Conservation (phyloP, 1,284 basidiomycete genomes). For the Ganoderma resinaceum region DNA sequence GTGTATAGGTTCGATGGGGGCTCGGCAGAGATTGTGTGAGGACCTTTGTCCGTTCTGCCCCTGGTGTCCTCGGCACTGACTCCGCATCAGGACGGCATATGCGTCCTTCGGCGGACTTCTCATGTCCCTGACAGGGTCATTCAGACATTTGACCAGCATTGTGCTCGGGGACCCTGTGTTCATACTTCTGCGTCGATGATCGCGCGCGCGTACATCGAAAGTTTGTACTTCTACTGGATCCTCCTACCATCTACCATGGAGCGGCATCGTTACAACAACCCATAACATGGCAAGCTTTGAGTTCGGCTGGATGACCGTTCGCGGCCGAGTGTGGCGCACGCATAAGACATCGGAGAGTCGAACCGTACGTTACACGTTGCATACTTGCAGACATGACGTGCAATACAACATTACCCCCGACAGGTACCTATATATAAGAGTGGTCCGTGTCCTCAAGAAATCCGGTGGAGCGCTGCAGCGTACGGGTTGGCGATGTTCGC, state of each 20-base stretch:
- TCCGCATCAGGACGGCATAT: conserved; percentile 81
- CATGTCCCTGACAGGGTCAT: conserved; percentile 93
- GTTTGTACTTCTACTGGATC: conserved; percentile 1
- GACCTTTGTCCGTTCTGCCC: conserved; percentile 26
- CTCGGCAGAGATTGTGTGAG: conserved; percentile 82
- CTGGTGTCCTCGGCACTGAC: conserved; percentile 11
- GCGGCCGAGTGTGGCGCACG: not conserved
- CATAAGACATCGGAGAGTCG: too few species aligned
- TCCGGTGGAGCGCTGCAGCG: not conserved
- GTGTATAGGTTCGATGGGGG: conserved; percentile 97
- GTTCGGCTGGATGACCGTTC: not conserved
- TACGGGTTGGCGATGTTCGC: not conserved
- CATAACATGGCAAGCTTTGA: not conserved
- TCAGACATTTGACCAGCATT: conserved; percentile 91
- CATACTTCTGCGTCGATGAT: conserved; percentile 84
- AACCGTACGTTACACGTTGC: not conserved
- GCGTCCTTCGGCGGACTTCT: conserved; percentile 97
- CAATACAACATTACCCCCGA: not conserved
- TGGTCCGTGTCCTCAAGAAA: not conserved
- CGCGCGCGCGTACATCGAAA: not conserved
- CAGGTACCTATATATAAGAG: not conserved
- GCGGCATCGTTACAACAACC: not conserved
- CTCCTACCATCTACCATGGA: too few species aligned
- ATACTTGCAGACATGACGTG: not conserved
- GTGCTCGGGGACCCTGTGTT: conserved; percentile 95